Evolutionary conservation across 768 basidiomycete species (phyloP).

Genomic region (Gymnopilus dilepis): DNA sequence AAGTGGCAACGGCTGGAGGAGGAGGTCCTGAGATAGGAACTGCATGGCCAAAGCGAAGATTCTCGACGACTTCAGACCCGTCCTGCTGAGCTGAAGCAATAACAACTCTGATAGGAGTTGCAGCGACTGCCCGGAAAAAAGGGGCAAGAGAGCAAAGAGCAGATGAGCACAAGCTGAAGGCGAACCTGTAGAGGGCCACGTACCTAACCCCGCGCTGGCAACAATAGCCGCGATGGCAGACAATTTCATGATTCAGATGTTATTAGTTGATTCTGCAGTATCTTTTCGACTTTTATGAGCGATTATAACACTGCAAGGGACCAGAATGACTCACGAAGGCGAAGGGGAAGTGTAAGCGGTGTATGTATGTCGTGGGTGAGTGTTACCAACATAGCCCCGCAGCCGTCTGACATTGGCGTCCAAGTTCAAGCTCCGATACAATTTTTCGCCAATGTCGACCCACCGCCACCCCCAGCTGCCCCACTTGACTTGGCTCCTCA

Average conservation of each 20-base stretch:
- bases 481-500: too few relatives aligned
- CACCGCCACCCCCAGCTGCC: too few relatives aligned
- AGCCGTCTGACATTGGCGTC: constrained; percentile 1
- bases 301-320: background rate
- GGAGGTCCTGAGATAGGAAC: too few relatives aligned
- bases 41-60: constrained; percentile 30
- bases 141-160: background rate
- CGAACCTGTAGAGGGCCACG: constrained; percentile 13
- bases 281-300: background rate
- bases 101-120: constrained; percentile 57
- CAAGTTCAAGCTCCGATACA: constrained; percentile 12
- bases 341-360: constrained; percentile 3
- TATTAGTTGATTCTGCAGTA: constrained; percentile 1
- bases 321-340: constrained; percentile 7
- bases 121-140: constrained; percentile 39
- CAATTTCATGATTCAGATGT: constrained; percentile 38
- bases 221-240: constrained; percentile 41
- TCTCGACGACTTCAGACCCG: constrained; percentile 15
- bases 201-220: constrained; percentile 42
- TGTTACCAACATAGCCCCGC: constrained; percentile 10
- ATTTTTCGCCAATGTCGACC: background rate
- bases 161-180: background rate
- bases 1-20: constrained; percentile 9
- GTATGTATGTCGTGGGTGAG: constrained; percentile 13
- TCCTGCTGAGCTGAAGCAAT: constrained; percentile 29